A percentile compares a stretch with the other conserved stretches of the same genome.
These are phyloP conservation scores for Vaccinium macrocarpon DNA, from an alignment of 148 eudicot species.

Conservation along the genomic window DNA sequence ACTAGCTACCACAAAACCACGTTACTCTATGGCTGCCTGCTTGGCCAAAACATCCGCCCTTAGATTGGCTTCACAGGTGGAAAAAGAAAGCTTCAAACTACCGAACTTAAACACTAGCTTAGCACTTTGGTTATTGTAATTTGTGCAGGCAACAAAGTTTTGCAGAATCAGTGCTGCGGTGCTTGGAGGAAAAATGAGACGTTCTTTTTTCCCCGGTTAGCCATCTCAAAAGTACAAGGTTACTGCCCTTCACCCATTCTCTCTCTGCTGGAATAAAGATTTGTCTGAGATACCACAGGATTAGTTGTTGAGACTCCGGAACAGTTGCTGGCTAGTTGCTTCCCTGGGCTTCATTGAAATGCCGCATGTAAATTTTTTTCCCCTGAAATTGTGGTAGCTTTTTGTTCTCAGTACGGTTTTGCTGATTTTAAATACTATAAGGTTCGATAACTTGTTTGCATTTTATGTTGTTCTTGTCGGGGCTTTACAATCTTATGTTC, in stretches of 20 bases:
- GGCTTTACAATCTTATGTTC: not conserved
- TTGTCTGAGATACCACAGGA: not conserved
- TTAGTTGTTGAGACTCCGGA: not conserved
- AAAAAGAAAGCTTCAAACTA: no score
- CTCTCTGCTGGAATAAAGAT: not conserved
- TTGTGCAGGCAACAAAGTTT: slow-evolving; percentile 80
- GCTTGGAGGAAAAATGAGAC: slow-evolving; percentile 50
- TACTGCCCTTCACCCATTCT: not conserved
- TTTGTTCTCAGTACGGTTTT: not conserved
- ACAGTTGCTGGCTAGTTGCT: not conserved
- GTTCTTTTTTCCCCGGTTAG: not conserved
- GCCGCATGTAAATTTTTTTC: not conserved
- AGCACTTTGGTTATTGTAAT: not conserved
- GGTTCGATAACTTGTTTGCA: not conserved
- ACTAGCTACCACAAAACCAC: no score
- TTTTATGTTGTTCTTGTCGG: not conserved
- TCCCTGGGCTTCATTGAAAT: not conserved
- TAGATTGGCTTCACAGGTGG: no score
- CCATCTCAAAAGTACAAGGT: not conserved
- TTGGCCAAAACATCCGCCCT: no score
- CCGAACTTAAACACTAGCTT: not conserved
- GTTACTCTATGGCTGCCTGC: no score
- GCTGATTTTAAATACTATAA: not conserved
- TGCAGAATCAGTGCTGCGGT: slow-evolving; percentile 65
- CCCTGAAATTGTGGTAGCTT: not conserved